Conservation (phyloP, 441 rosid species). For the Viola pubescens region DNA sequence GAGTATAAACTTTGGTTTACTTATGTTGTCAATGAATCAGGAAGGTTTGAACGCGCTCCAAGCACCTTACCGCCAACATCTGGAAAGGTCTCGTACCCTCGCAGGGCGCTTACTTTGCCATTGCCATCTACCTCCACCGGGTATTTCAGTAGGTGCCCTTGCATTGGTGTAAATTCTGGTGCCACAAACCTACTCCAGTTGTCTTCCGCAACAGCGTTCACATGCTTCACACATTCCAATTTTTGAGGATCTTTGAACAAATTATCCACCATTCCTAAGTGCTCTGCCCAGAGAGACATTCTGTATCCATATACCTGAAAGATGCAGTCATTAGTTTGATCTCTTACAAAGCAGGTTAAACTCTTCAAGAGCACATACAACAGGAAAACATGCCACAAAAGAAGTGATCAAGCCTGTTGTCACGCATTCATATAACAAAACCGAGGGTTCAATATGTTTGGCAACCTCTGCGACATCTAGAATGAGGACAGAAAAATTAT, state of each 20-base stretch:
- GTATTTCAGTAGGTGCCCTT: slow-evolving; percentile 64
- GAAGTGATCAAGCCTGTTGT: not conserved
- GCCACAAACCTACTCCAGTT: slow-evolving; percentile 57
- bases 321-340: slow-evolving; percentile 3
- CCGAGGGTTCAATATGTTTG: not conserved
- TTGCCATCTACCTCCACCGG: slow-evolving; percentile 48
- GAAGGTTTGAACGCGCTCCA: slow-evolving; percentile 57
- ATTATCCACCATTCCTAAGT: slow-evolving; percentile 41
- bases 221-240: slow-evolving; percentile 48
- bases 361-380: not conserved
- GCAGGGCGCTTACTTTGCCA: slow-evolving; percentile 52
- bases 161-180: slow-evolving; percentile 35
- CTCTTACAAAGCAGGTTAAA: not conserved
- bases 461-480: not conserved
- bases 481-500: not conserved
- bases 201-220: slow-evolving; percentile 57
- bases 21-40: slow-evolving; percentile 67
- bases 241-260: slow-evolving; percentile 45
- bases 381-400: not conserved
- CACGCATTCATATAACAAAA: too few relatives aligned
- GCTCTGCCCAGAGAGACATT: slow-evolving; percentile 88
- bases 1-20: not conserved
- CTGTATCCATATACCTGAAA: slow-evolving; percentile 66
- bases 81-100: slow-evolving; percentile 57
- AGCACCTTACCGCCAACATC: slow-evolving; percentile 80